Conservation (phyloP, 2,329 filamentous ascomycete genomes). For the Fusarium vanettenii region DNA sequence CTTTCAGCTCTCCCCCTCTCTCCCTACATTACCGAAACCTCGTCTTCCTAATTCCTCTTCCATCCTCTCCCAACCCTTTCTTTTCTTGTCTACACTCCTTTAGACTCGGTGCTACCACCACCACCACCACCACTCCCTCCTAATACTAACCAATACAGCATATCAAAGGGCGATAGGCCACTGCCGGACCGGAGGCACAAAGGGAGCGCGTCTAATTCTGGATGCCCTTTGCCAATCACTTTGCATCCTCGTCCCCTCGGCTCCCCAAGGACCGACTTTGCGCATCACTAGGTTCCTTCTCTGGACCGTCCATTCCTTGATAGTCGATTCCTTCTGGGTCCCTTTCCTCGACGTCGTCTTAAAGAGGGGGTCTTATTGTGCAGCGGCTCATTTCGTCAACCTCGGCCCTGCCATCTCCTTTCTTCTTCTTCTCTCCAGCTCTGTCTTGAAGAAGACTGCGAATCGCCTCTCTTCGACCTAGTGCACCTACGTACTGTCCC, state of each 20-base stretch:
- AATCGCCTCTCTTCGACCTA: constrained; percentile 7
- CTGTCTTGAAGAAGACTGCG: constrained; percentile 6
- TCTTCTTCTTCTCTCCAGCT: constrained; percentile 1
- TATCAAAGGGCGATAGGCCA: constrained; percentile 34
- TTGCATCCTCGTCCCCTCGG: constrained; percentile 27
- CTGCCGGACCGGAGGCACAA: constrained; percentile 15
- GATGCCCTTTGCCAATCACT: constrained; percentile 35
- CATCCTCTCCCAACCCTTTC: constrained; percentile 7
- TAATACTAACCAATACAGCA: constrained; percentile 35
- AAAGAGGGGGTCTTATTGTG: neutral
- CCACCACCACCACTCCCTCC: neutral
- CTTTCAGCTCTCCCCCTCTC: constrained; percentile 17
- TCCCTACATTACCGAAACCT: constrained; percentile 17
- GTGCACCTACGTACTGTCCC: constrained; percentile 28
- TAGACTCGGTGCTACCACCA: neutral
- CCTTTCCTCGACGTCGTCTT: neutral
- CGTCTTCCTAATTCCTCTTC: constrained; percentile 10
- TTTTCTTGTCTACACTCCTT: constrained; percentile 2
- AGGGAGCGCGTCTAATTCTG: constrained; percentile 32
- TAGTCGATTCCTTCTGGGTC: constrained; percentile 8
- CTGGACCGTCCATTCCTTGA: constrained; percentile 33
- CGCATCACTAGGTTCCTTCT: constrained; percentile 25
- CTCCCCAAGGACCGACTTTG: constrained; percentile 22
- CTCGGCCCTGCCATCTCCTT: neutral
- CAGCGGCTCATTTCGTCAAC: constrained; percentile 11